Base-by-base conservation (phyloP, 2,329 filamentous ascomycete species). In the Fusarium nurragi region DNA sequence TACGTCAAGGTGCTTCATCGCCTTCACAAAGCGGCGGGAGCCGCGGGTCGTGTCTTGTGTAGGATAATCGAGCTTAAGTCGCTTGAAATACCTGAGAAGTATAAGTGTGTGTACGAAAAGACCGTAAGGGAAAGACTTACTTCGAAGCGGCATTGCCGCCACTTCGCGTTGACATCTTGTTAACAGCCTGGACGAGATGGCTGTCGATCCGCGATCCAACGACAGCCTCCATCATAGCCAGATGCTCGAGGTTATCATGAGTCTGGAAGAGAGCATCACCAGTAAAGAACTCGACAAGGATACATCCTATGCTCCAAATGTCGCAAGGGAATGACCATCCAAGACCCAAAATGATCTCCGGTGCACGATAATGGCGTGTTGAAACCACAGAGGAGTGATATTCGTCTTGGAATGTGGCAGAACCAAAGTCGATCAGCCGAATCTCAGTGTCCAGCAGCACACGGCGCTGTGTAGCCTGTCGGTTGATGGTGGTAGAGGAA, bases 151-250 rank as follows among this genome's bases (percentile, higher is more conserved):
- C 81, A 69, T 88, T 89, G 45, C 83, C 83, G 37, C 82, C 81
- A 66, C 80, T 87, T 54, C 87, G 79, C 2, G 83, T 83, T 11
- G 82, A 79, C 77, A 86, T 85, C 70, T 85, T 83, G 65, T 79
- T 79, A 18, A 79, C 75, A 12, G 71, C 50, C 47, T 78, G 77
- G 6, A 90, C 84, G 7, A 91, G 81, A 60, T 84, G 79, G 0
- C 77, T 76, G 61, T 90, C 88, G 48, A 90, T 85, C 46, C 83
- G 80, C 21, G 77, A 77, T 47, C 86, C 86, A 51, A 87, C 86
- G 9, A 90, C 88, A 30, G 85, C 86, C 71, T 90, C 88, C 88
- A 91, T 91, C 88, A 91, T 91, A n/a, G 88, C 88, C 48, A 91
- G 77, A 72, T 91, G 88, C 74, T 91, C 88, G 22, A 90, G 80